Conservation (phyloP, 371 early-diverging fungal genomes). For the Syncephalastrum monosporum region DNA sequence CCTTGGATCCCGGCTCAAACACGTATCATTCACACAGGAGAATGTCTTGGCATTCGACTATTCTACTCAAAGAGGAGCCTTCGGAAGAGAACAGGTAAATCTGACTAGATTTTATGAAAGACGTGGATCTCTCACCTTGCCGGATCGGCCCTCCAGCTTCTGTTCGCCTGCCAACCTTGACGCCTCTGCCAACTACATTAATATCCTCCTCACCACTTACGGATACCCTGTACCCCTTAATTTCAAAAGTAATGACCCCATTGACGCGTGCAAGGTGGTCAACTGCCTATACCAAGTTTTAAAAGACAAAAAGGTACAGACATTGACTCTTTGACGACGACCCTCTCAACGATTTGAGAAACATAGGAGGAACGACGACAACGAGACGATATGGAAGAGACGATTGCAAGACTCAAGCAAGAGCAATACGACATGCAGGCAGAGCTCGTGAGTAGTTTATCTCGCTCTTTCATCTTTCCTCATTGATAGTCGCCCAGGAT, state of each 20-base stretch:
- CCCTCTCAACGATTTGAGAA: too few species aligned
- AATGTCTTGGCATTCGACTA: too few species aligned
- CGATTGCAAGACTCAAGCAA: conserved; percentile 9
- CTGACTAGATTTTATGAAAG: too few species aligned
- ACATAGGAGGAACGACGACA: too few species aligned
- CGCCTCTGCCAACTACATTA: conserved; percentile 37
- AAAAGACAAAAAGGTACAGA: conserved; percentile 36
- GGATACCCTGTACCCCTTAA: conserved; percentile 43
- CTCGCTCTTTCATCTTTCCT: not conserved
- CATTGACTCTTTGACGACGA: too few species aligned
- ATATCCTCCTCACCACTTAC: conserved; percentile 35
- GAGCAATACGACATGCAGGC: conserved; percentile 16
- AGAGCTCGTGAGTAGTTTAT: conserved; percentile 12
- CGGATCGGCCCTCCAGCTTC: conserved; percentile 2
- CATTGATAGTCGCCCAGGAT: conserved; percentile 3
- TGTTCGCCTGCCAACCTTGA: conserved; percentile 18
- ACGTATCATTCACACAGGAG: too few species aligned
- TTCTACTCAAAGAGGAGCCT: too few species aligned
- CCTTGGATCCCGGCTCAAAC: too few species aligned
- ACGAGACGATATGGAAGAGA: conserved; percentile 9
- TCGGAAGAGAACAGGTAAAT: too few species aligned
- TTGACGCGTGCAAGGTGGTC: conserved; percentile 37
- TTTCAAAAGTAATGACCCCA: conserved; percentile 23
- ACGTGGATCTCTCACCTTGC: too few species aligned
- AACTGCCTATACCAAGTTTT: conserved; percentile 36